Conservation (phyloP, 345 rosid genomes). For the Linum tenue region DNA sequence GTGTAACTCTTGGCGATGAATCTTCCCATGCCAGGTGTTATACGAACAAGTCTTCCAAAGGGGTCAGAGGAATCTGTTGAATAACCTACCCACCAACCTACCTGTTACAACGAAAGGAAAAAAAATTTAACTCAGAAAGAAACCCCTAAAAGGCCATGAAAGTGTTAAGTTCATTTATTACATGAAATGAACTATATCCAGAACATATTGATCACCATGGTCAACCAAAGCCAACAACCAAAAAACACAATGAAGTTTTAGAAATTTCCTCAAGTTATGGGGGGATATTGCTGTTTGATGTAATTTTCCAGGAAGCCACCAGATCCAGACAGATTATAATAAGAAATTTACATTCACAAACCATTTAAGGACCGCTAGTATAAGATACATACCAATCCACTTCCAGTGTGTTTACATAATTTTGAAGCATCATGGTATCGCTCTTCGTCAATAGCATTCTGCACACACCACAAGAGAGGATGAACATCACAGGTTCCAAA, state of each 20-base stretch:
- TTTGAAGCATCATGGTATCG: slow-evolving; percentile 83
- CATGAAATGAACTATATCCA: too few relatives aligned
- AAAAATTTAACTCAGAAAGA: slow-evolving; percentile 4
- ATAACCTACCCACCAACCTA: slow-evolving; percentile 98
- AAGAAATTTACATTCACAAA: too few relatives aligned
- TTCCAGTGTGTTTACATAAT: slow-evolving; percentile 61
- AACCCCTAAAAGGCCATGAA: background rate
- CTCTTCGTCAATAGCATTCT: slow-evolving; percentile 73
- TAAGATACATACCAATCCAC: slow-evolving; percentile 59
- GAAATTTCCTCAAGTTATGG: too few relatives aligned
- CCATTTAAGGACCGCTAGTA: too few relatives aligned
- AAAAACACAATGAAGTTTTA: too few relatives aligned
- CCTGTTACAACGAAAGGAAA: slow-evolving; percentile 36
- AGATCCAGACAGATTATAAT: too few relatives aligned
- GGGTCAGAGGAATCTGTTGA: slow-evolving; percentile 73
- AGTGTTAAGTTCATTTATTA: too few relatives aligned
- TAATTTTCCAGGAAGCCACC: too few relatives aligned
- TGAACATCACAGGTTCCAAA: slow-evolving; percentile 4
- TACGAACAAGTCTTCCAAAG: slow-evolving; percentile 69
- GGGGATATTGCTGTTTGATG: too few relatives aligned
- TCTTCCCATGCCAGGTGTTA: slow-evolving; percentile 83
- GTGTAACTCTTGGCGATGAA: slow-evolving; percentile 81
- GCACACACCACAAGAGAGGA: slow-evolving; percentile 21
- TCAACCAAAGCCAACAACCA: too few relatives aligned
- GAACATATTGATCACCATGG: too few relatives aligned